Evolutionary conservation across 306 rosid genomes (phyloP).

Genomic region (Potentilla sterilis): DNA sequence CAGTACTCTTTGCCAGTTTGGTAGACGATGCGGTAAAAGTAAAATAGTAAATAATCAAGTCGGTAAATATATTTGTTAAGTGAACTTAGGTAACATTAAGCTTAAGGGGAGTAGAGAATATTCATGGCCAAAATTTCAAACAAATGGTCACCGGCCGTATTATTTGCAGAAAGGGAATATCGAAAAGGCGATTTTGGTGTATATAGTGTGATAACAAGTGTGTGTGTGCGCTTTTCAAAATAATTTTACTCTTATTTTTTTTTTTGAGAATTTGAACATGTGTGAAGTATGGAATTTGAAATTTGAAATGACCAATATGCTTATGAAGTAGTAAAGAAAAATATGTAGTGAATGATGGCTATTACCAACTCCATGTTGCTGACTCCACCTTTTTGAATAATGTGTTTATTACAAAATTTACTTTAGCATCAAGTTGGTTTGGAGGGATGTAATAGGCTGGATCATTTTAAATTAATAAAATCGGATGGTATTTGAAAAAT

Average conservation of each 20-base stretch:
- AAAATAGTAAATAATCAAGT: neutral
- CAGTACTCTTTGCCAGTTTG: neutral
- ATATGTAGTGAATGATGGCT: neutral
- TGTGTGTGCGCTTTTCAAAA: neutral
- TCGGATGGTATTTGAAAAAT: neutral
- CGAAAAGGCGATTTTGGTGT: neutral
- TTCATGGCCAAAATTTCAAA: neutral
- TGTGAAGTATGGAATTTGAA: neutral
- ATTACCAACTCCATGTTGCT: constrained; percentile 3
- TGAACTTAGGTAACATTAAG: neutral
- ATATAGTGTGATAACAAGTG: neutral
- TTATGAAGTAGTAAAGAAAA: neutral
- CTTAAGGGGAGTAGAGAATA: neutral
- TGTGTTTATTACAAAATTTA: neutral
- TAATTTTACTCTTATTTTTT: neutral
- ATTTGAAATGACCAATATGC: neutral
- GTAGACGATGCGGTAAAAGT: neutral
- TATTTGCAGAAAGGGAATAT: neutral
- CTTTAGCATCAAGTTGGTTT: neutral
- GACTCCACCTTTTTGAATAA: neutral
- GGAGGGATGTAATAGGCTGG: neutral
- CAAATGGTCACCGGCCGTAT: neutral
- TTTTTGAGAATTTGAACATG: neutral
- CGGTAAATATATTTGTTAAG: too few relatives aligned
- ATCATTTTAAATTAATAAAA: neutral